Conservation (phyloP, 805 yeast species). For the Allodekkera sacchari region DNA sequence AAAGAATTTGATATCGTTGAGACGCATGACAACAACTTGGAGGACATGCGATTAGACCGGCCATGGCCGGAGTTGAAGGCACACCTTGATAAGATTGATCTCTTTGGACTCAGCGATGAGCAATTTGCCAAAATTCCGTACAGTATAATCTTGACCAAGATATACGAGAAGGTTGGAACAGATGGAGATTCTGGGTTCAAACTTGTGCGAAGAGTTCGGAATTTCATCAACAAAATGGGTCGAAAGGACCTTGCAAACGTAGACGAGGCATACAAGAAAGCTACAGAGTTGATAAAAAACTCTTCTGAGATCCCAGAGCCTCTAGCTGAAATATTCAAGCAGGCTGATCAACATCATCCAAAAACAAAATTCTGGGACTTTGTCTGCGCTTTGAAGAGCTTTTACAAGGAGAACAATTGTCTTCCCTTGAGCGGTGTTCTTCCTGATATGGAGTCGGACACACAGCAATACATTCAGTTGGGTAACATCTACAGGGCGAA, state of each 20-base stretch:
- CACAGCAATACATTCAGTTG: slow-evolving; percentile 49
- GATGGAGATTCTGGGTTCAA: slow-evolving; percentile 1
- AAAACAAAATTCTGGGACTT: slow-evolving; percentile 52
- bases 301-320: slow-evolving; percentile 26
- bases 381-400: slow-evolving; percentile 44
- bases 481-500: slow-evolving; percentile 51
- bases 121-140: slow-evolving; percentile 61
- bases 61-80: slow-evolving; percentile 66
- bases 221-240: slow-evolving; percentile 13
- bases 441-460: slow-evolving; percentile 86
- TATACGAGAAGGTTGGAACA: slow-evolving; percentile 33
- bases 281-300: slow-evolving; percentile 34
- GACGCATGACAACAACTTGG: slow-evolving; percentile 53
- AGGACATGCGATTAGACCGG: slow-evolving; percentile 55
- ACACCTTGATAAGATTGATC: slow-evolving; percentile 42
- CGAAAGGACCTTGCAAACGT: slow-evolving; percentile 25
- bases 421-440: slow-evolving; percentile 69
- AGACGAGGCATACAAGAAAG: slow-evolving; percentile 28
- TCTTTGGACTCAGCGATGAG: slow-evolving; percentile 36
- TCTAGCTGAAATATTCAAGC: slow-evolving; percentile 18
- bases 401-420: slow-evolving; percentile 30
- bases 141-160: slow-evolving; percentile 50
- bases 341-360: slow-evolving; percentile 16
- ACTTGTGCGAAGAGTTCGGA: too few species aligned
- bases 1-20: slow-evolving; percentile 62